Percentiles rank a stretch among this genome's conserved stretches.
Evolutionary conservation across 805 yeast species (phyloP).

Genomic region (Pichia scutulata): DNA sequence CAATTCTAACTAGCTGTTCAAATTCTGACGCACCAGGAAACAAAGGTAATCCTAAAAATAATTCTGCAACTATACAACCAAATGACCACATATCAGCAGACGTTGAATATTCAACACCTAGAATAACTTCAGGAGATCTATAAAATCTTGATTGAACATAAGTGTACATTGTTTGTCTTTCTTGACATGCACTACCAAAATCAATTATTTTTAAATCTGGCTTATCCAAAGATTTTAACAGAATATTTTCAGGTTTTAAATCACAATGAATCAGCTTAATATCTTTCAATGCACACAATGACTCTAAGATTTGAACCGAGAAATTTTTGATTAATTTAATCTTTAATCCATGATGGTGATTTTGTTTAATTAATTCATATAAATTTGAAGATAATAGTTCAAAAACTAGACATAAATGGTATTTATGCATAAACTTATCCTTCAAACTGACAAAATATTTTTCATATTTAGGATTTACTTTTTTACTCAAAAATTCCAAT

Average conservation of each 20-base stretch:
- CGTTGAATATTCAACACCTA: constrained; percentile 87
- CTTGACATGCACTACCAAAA: constrained; percentile 94
- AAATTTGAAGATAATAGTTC: constrained; percentile 82
- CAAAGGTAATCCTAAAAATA: constrained; percentile 76
- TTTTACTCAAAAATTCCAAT: constrained; percentile 70
- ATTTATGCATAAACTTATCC: constrained; percentile 87
- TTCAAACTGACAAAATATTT: constrained; percentile 70
- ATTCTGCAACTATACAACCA: constrained; percentile 53
- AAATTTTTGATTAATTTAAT: constrained; percentile 72
- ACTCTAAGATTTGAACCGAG: constrained; percentile 72
- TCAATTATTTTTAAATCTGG: constrained; percentile 90
- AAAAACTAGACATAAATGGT: constrained; percentile 88
- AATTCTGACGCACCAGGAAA: constrained; percentile 94
- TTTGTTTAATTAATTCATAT: constrained; percentile 86
- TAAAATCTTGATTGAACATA: constrained; percentile 91
- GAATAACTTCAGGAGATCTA: constrained; percentile 88
- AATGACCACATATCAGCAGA: constrained; percentile 80
- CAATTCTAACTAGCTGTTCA: constrained; percentile 78
- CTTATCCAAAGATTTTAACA: constrained; percentile 69
- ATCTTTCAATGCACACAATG: constrained; percentile 72
- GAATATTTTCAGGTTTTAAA: constrained; percentile 90
- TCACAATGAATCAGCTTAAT: constrained; percentile 92
- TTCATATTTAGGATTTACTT: constrained; percentile 59
- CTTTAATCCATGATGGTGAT: constrained; percentile 84
- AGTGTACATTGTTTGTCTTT: constrained; percentile 79